phyloP scores from a whole-genome alignment of 2,329 filamentous ascomycete species.

The Ambrosiella cleistominuta region DNA sequence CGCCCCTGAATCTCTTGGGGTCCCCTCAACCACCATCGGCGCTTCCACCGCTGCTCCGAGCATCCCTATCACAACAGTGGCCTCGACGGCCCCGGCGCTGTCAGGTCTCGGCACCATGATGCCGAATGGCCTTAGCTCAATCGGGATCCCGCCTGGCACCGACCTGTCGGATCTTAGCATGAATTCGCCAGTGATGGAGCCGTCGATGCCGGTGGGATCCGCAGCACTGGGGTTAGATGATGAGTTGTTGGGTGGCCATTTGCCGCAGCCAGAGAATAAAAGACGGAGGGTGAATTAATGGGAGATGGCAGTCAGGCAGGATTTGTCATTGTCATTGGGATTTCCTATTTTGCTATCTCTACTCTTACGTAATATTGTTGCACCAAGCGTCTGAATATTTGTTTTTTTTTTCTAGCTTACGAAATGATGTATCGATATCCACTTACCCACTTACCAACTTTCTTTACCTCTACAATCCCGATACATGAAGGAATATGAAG shows the following conservation, averaged over 20 bases:
- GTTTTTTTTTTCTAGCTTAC: neutral
- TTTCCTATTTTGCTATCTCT: neutral
- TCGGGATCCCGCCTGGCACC: conserved; percentile 6
- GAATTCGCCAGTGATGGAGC: conserved; percentile 8
- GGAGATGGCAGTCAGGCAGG: neutral
- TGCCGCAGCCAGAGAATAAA: conserved; percentile 9
- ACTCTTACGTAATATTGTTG: neutral
- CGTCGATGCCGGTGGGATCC: neutral
- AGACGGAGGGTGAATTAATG: conserved; percentile 8
- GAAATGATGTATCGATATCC: neutral
- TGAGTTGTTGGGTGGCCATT: conserved; percentile 6
- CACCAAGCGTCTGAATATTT: neutral
- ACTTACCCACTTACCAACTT: neutral
- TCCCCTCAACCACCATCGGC: neutral
- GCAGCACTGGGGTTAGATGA: neutral
- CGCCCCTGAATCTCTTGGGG: neutral
- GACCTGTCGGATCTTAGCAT: conserved; percentile 12
- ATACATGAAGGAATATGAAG: too few relatives aligned
- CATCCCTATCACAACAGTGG: neutral
- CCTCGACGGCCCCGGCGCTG: neutral
- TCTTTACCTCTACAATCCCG: neutral
- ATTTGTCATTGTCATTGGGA: neutral
- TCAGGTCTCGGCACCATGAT: neutral
- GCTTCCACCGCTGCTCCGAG: neutral
- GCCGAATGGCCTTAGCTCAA: neutral